Percentiles rank a stretch among this genome's conserved stretches.
phyloP scores from a whole-genome alignment of 768 basidiomycete species.

The Suillus plorans region DNA sequence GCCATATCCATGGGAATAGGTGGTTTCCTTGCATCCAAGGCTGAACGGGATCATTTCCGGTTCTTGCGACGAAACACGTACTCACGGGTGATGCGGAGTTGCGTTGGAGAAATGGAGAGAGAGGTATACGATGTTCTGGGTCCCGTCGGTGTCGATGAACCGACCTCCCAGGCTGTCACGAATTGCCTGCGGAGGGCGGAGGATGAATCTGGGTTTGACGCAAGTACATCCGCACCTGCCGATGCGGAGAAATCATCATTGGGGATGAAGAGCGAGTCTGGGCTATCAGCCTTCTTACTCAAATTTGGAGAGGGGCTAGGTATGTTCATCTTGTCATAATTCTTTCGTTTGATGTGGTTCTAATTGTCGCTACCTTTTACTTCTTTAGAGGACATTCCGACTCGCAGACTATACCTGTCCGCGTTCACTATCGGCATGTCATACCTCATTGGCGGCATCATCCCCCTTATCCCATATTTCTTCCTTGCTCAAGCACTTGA shows the following conservation, averaged over 20 bases:
- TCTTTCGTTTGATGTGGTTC: neutral
- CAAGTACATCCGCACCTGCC: slow-evolving; percentile 16
- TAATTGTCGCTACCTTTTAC: neutral
- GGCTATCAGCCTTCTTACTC: slow-evolving; percentile 89
- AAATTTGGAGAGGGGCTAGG: slow-evolving; percentile 95
- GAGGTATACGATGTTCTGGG: slow-evolving; percentile 88
- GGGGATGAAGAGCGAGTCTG: slow-evolving; percentile 75
- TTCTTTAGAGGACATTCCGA: slow-evolving; percentile 80
- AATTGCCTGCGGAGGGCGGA: slow-evolving; percentile 71
- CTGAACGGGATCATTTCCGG: slow-evolving; percentile 93
- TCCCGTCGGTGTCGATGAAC: slow-evolving; percentile 86
- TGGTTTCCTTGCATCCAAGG: slow-evolving; percentile 95
- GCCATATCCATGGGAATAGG: slow-evolving; percentile 99
- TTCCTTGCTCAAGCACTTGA: slow-evolving; percentile 71
- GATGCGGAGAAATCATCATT: slow-evolving; percentile 60
- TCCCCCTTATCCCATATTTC: slow-evolving; percentile 93
- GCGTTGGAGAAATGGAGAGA: slow-evolving; percentile 94
- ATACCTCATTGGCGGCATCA: slow-evolving; percentile 89
- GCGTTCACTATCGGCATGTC: slow-evolving; percentile 95
- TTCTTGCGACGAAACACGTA: slow-evolving; percentile 75
- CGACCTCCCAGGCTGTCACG: slow-evolving; percentile 76
- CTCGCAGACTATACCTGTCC: slow-evolving; percentile 79
- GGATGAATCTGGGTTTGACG: slow-evolving; percentile 33
- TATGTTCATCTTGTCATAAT: slow-evolving; percentile 35
- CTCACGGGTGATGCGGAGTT: slow-evolving; percentile 83